Percentiles rank a stretch among this genome's conserved stretches.
Conservation (phyloP, 192 early-diverging fungal genomes). For the Coemansia furcata region DNA sequence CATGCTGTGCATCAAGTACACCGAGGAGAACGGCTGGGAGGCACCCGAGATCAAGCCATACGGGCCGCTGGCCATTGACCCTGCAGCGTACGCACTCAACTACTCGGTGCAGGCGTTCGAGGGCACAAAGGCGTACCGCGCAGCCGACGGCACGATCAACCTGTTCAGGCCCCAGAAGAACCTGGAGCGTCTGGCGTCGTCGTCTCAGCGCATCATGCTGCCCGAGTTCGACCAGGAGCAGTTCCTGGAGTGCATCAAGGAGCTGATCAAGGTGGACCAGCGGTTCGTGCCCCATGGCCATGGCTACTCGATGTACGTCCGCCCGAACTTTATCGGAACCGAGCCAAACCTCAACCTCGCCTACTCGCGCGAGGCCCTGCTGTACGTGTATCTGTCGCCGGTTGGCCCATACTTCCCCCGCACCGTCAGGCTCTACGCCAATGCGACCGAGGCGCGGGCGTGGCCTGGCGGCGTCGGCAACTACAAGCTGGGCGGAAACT, state of each 20-base stretch:
- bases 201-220: slow-evolving; percentile 82
- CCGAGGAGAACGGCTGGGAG: slow-evolving; percentile 68
- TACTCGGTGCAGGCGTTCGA: slow-evolving; percentile 95
- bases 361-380: slow-evolving; percentile 71
- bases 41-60: slow-evolving; percentile 87
- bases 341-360: slow-evolving; percentile 82
- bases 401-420: slow-evolving; percentile 95
- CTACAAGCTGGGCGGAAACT: slow-evolving; percentile 84
- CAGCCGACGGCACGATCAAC: slow-evolving; percentile 80
- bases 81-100: slow-evolving; percentile 88
- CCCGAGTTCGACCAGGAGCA: slow-evolving; percentile 82
- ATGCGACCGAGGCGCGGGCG: slow-evolving; percentile 81
- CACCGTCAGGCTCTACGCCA: slow-evolving; percentile 84
- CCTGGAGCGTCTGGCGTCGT: slow-evolving; percentile 83
- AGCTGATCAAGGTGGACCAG: slow-evolving; percentile 76
- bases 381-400: slow-evolving; percentile 91
- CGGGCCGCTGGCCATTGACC: slow-evolving; percentile 76
- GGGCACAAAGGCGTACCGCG: slow-evolving; percentile 91
- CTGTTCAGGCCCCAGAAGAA: slow-evolving; percentile 97
- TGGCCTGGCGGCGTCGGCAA: slow-evolving; percentile 97
- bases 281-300: slow-evolving; percentile 86
- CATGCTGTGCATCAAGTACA: slow-evolving; percentile 89
- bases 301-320: slow-evolving; percentile 93
- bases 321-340: slow-evolving; percentile 94
- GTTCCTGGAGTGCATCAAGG: slow-evolving; percentile 82